Evolutionary conservation across 139 green algal species (phyloP), one percentile per base, ranked within the genome.

Genomic region (Chlamydomonas incerta): DNA sequence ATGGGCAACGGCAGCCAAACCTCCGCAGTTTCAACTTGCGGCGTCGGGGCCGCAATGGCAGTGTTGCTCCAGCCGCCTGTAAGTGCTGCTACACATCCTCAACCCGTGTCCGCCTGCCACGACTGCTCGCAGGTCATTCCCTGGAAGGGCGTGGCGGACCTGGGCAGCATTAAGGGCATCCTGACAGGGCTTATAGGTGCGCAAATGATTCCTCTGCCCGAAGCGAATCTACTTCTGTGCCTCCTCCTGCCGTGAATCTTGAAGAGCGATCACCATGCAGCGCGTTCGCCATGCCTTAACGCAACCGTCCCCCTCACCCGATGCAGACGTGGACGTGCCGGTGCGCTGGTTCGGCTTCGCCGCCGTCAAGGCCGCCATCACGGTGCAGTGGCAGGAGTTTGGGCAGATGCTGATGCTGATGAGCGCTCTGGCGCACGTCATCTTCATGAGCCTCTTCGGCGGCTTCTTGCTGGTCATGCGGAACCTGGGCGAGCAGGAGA

Each of bases 311-410:
- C n/a, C n/a, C n/a, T 50, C 41, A 50, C 41, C 41, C n/a, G n/a
- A 50, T 8, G 41, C 41, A 50, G 68, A 79, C 68, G 68, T 62
- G 80, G 80, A 86, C 68, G 67, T 86, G 67, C 80, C 80, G 13
- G 68, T 79, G 18, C 46, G 68, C 26, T 86, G 80, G 80, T 86
- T 80, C 28, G 80, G 80, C 23, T 80, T 86, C 33, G 55, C 80
- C 33, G 80, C 80, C 14, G 68, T 86, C 80, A 86, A 86, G 80
- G 67, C 80, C 52, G 80, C 55, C 33, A 79, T 86, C 55, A 71
- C 67, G 26, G 68, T 86, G 67, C 80, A 86, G 52, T 86, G 80
- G 80, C 80, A 86, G 80, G 68, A 77, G 80, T 86, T 75, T 60
- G 67, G 80, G 41, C 67, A 86, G 80, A 58, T 79, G 26, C 80